Evolutionary conservation across 2,329 filamentous ascomycete genomes (phyloP).

Genomic region (Trichoderma citrinoviride): DNA sequence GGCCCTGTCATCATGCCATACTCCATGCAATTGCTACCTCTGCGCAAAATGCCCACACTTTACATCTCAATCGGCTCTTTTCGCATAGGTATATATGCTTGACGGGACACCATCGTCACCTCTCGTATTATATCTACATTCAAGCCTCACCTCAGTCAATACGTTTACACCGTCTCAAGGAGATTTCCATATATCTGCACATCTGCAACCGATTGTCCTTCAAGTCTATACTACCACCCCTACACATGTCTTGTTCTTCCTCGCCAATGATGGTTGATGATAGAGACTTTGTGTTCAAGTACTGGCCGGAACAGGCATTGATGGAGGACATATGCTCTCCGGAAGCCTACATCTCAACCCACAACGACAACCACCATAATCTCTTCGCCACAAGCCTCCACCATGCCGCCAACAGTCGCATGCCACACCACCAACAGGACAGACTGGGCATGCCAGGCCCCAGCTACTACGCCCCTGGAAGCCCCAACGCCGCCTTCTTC

Average conservation of each 20-base stretch:
- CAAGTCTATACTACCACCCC: not conserved
- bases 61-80: no score
- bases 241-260: not conserved
- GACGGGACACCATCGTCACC: not conserved
- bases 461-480: not conserved
- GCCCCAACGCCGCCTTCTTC: constrained; percentile 6
- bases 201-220: no score
- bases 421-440: constrained; percentile 3
- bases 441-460: not conserved
- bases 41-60: no score
- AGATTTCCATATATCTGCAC: not conserved
- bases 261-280: not conserved
- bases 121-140: not conserved
- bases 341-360: constrained; percentile 18
- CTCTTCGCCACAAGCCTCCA: constrained; percentile 5
- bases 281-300: not conserved
- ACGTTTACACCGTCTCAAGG: not conserved
- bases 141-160: not conserved
- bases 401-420: not conserved
- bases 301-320: constrained; percentile 1
- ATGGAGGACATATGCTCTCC: not conserved
- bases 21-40: not conserved
- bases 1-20: not conserved
- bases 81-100: not conserved
- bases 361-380: constrained; percentile 5